A percentile compares a stretch with the other conserved stretches of the same genome.
Evolutionary conservation across 176 grass and related monocot genomes (phyloP).

Genomic region (Areca catechu): DNA sequence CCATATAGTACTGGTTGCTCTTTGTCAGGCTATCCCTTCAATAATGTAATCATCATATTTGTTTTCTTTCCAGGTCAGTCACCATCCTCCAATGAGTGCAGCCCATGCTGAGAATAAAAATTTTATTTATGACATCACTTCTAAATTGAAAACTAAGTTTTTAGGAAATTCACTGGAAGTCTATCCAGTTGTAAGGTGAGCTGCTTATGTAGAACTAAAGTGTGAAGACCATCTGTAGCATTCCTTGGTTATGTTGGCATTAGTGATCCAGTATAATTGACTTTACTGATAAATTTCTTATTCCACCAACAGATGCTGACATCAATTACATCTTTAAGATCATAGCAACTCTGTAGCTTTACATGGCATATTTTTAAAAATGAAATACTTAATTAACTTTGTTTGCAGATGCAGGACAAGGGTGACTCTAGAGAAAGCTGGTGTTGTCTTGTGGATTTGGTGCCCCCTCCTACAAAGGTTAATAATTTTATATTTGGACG

Average conservation of each 20-base stretch:
- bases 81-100: constrained; percentile 94
- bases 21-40: too few relatives aligned
- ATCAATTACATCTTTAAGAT: too few relatives aligned
- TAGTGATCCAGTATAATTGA: too few relatives aligned
- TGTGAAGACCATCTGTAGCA: too few relatives aligned
- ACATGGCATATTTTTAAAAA: too few relatives aligned
- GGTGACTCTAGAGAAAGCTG: constrained; percentile 76
- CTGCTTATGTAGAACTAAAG: background rate
- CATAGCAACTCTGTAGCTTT: too few relatives aligned
- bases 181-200: constrained; percentile 91
- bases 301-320: too few relatives aligned
- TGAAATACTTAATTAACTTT: background rate
- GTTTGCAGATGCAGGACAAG: constrained; percentile 36
- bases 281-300: too few relatives aligned
- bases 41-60: too few relatives aligned
- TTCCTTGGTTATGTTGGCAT: too few relatives aligned
- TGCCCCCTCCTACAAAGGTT: constrained; percentile 71
- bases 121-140: constrained; percentile 95
- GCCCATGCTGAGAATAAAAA: constrained; percentile 82
- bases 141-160: constrained; percentile 96
- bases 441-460: constrained; percentile 69
- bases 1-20: too few relatives aligned
- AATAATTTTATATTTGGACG: constrained; percentile 98
- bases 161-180: constrained; percentile 88
- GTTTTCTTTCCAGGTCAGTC: constrained; percentile 49